A percentile compares a stretch with the other conserved stretches of the same genome.
These are phyloP conservation scores for Fusarium buxicola DNA, from an alignment of 2,329 filamentous ascomycete genomes.

Conservation along the genomic window DNA sequence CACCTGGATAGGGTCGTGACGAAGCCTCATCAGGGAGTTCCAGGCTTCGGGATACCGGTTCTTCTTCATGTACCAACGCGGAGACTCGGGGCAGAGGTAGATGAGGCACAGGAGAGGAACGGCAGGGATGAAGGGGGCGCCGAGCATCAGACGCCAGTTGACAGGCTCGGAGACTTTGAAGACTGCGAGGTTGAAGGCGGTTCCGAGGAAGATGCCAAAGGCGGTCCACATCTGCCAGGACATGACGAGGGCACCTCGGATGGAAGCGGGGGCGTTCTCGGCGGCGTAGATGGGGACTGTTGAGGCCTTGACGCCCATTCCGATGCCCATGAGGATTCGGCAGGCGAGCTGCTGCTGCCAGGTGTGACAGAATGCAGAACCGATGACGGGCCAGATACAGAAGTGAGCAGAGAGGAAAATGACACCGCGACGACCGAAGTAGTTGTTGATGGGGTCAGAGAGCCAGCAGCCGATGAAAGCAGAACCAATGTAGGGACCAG, in stretches of 20 bases:
- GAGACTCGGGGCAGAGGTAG: constrained; percentile 73
- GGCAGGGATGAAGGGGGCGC: constrained; percentile 70
- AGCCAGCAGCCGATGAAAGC: constrained; percentile 68
- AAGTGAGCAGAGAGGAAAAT: constrained; percentile 83
- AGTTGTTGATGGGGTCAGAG: constrained; percentile 70
- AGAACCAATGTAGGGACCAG: constrained; percentile 46
- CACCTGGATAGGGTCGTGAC: constrained; percentile 65
- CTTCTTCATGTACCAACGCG: constrained; percentile 75
- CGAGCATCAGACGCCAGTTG: constrained; percentile 61
- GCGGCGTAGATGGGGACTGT: constrained; percentile 80
- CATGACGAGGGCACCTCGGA: constrained; percentile 83
- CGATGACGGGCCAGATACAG: constrained; percentile 72
- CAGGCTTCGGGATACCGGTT: constrained; percentile 70
- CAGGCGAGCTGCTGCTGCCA: constrained; percentile 76
- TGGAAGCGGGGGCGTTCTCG: constrained; percentile 74
- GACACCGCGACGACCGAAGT: constrained; percentile 59
- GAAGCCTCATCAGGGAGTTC: constrained; percentile 62
- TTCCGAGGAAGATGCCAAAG: constrained; percentile 62
- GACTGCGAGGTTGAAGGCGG: constrained; percentile 52
- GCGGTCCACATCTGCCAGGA: constrained; percentile 79
- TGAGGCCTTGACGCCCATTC: constrained; percentile 74
- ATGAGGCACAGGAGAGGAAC: constrained; percentile 65
- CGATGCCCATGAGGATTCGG: constrained; percentile 76
- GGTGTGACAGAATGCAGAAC: constrained; percentile 71
- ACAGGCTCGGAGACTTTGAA: constrained; percentile 36